A percentile compares a stretch with the other conserved stretches of the same genome.
Evolutionary conservation across 1,284 basidiomycete species (phyloP).

Genomic region (Boletus mariae): DNA sequence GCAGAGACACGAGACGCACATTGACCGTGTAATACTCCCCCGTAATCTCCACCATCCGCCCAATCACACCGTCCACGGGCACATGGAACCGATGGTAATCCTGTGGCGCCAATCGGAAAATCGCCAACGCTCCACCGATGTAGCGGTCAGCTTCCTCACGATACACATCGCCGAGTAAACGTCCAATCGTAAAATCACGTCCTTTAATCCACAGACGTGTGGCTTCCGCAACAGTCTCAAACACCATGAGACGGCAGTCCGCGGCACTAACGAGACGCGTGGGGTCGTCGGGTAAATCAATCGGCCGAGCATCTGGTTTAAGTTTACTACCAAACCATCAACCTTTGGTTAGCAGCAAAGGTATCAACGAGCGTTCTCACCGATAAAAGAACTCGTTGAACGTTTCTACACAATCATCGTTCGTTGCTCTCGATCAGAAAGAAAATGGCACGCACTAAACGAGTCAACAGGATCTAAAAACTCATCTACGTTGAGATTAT

Average conservation of each 20-base stretch:
- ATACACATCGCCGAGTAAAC: constrained; percentile 80
- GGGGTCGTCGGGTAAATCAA: constrained; percentile 72
- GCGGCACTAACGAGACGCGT: constrained; percentile 81
- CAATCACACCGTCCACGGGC: constrained; percentile 83
- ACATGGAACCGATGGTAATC: constrained; percentile 98
- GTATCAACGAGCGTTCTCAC: constrained; percentile 18
- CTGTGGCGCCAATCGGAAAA: constrained; percentile 92
- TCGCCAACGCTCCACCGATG: constrained; percentile 73
- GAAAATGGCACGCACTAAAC: constrained; percentile 58
- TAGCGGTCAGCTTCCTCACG: constrained; percentile 67
- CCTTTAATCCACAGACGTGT: constrained; percentile 97
- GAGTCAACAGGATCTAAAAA: constrained; percentile 79
- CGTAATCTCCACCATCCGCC: constrained; percentile 73
- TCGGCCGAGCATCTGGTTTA: constrained; percentile 77
- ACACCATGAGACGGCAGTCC: constrained; percentile 94
- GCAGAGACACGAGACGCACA: constrained; percentile 40
- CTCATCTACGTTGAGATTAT: constrained; percentile 80
- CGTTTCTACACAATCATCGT: constrained; percentile 50
- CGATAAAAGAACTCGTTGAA: constrained; percentile 92
- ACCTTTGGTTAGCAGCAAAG: constrained; percentile 20
- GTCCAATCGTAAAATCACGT: constrained; percentile 80
- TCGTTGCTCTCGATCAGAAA: background rate
- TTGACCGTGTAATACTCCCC: constrained; percentile 95
- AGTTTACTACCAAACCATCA: constrained; percentile 65
- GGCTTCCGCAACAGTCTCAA: constrained; percentile 81